These are phyloP conservation scores for Chaetomiaceae sp. DNA, from an alignment of 2,329 filamentous ascomycete species.

Conservation along the genomic window DNA sequence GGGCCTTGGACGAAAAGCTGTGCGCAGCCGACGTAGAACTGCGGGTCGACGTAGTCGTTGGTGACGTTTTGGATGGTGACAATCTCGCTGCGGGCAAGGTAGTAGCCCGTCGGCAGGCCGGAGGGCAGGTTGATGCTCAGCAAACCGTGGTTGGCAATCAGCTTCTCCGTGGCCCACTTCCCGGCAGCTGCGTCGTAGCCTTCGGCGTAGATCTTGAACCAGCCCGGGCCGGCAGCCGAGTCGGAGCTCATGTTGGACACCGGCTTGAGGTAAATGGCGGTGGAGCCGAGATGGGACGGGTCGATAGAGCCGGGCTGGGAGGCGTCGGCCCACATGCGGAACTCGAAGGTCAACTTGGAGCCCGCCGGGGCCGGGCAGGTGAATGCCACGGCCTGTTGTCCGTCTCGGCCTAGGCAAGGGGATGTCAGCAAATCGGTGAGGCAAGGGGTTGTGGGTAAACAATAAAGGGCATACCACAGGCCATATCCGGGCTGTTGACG, in stretches of 20 bases:
- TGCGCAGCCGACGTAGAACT: slow-evolving; percentile 68
- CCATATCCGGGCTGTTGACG: slow-evolving; percentile 57
- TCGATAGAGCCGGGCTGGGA: slow-evolving; percentile 32
- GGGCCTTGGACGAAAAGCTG: slow-evolving; percentile 55
- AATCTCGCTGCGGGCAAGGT: slow-evolving; percentile 65
- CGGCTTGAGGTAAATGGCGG: slow-evolving; percentile 68
- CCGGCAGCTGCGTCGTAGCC: slow-evolving; percentile 51
- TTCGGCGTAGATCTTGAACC: slow-evolving; percentile 72
- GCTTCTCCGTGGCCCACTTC: slow-evolving; percentile 65
- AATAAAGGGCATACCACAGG: slow-evolving; percentile 54
- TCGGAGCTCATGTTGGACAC: slow-evolving; percentile 49
- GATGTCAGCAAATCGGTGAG: neutral
- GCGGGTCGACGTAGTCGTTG: slow-evolving; percentile 48
- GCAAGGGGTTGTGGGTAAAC: neutral
- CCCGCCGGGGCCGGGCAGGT: slow-evolving; percentile 46
- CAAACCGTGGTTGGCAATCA: slow-evolving; percentile 58
- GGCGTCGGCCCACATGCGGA: slow-evolving; percentile 54
- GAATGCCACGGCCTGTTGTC: slow-evolving; percentile 40
- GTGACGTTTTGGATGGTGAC: slow-evolving; percentile 59
- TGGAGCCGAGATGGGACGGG: slow-evolving; percentile 38
- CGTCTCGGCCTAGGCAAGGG: slow-evolving; percentile 36
- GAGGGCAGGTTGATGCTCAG: slow-evolving; percentile 57
- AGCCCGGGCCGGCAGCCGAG: slow-evolving; percentile 56
- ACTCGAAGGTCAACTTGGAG: slow-evolving; percentile 59
- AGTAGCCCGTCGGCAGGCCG: slow-evolving; percentile 58